phyloP scores from a whole-genome alignment of 257 asterid genomes.

The Nemophila menziesii region DNA sequence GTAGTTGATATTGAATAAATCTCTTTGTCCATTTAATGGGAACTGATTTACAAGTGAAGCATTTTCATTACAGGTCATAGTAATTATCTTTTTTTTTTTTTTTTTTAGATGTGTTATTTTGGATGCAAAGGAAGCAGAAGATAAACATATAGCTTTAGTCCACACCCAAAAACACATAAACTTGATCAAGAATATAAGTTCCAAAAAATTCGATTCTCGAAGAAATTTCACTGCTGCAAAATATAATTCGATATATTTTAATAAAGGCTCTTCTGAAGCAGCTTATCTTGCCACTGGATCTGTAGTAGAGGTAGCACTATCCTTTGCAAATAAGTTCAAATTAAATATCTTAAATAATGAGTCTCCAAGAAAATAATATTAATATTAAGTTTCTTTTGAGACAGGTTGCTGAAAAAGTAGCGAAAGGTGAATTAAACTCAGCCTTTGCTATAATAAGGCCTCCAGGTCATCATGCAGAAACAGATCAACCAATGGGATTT shows the following conservation, averaged over 20 bases:
- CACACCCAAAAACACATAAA: conserved; percentile 53
- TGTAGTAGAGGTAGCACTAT: conserved; percentile 51
- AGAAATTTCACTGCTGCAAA: conserved; percentile 37
- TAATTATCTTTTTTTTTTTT: no score
- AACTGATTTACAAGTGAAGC: background rate
- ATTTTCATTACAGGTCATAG: no score
- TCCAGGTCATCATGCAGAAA: conserved; percentile 98
- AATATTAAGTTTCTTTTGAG: conserved; percentile 1
- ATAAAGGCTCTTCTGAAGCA: conserved; percentile 76
- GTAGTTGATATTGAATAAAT: background rate
- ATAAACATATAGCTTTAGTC: conserved; percentile 56
- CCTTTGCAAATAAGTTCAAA: background rate
- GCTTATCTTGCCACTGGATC: conserved; percentile 95
- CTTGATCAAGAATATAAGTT: conserved; percentile 58
- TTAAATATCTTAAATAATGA: no score
- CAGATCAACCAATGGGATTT: conserved; percentile 84
- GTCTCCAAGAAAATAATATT: background rate
- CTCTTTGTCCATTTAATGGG: background rate
- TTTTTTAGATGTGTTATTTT: conserved; percentile 57
- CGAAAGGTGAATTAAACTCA: conserved; percentile 70
- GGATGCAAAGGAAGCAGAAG: conserved; percentile 58
- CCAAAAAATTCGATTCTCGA: conserved; percentile 23
- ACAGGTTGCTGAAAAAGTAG: conserved; percentile 83
- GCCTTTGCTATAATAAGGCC: conserved; percentile 92
- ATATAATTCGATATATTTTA: conserved; percentile 78